Conservation (phyloP, 31 red algal species). For the Bonnemaisonia californica region DNA sequence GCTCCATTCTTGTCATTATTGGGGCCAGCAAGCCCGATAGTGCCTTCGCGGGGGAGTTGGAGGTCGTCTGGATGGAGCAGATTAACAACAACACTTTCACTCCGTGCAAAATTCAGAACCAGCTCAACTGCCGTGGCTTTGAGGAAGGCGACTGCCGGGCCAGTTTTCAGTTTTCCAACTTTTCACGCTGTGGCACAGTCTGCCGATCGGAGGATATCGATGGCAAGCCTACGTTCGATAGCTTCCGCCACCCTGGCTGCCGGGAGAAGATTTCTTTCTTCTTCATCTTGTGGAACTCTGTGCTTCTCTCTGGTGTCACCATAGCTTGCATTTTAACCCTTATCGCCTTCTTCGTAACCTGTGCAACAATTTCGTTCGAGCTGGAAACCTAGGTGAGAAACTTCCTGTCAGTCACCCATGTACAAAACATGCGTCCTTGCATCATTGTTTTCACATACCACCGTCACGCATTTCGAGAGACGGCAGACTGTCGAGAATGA, state of each 20-base stretch:
- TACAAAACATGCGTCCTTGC: background rate
- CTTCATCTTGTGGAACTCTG: slow-evolving; percentile 63
- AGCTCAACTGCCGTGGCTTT: slow-evolving; percentile 59
- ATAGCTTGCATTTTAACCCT: slow-evolving; percentile 53
- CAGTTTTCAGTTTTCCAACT: slow-evolving; percentile 45
- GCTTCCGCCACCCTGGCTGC: slow-evolving; percentile 45
- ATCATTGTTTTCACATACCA: too few relatives aligned
- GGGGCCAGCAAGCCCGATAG: slow-evolving; percentile 39
- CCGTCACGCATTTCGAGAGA: background rate
- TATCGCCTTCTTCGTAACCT: slow-evolving; percentile 57
- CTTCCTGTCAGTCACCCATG: slow-evolving; percentile 4
- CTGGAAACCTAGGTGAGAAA: slow-evolving; percentile 17
- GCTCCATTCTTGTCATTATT: slow-evolving; percentile 49
- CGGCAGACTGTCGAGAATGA: background rate
- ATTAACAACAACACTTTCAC: slow-evolving; percentile 25
- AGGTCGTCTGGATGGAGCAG: slow-evolving; percentile 41
- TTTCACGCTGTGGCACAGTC: slow-evolving; percentile 56
- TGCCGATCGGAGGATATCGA: slow-evolving; percentile 48
- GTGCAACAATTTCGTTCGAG: slow-evolving; percentile 65
- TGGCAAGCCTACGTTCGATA: slow-evolving; percentile 50
- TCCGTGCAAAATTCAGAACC: slow-evolving; percentile 61
- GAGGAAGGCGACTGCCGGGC: slow-evolving; percentile 57
- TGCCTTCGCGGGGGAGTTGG: slow-evolving; percentile 40
- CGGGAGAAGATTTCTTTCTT: slow-evolving; percentile 41
- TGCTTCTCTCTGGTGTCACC: slow-evolving; percentile 50